Evolutionary conservation across 371 early-diverging fungal species (phyloP).

Genomic region (Lichtheimia corymbifera): DNA sequence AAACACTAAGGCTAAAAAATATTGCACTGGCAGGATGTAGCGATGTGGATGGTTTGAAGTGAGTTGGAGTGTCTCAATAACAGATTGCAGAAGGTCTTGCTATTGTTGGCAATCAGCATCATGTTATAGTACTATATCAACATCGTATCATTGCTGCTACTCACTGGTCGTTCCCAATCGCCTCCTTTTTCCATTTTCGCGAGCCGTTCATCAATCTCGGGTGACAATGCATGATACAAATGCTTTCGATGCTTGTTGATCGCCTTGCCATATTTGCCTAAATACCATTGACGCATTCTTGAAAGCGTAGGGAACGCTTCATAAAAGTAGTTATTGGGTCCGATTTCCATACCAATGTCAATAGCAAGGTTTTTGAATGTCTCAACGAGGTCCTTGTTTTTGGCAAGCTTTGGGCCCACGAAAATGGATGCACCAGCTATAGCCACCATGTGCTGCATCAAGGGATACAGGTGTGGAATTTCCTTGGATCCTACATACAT

Average conservation of each 20-base stretch:
- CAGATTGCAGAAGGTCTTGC: conserved; percentile 24
- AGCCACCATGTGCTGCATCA: conserved; percentile 22
- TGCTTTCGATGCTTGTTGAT: neutral
- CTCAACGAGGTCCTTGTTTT: conserved; percentile 16
- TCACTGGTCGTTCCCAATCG: conserved; percentile 1
- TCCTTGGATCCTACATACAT: conserved; percentile 3
- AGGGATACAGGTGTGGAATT: conserved; percentile 14
- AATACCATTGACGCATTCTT: conserved; percentile 15
- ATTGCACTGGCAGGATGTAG: conserved; percentile 1
- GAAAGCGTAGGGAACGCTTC: conserved; percentile 13
- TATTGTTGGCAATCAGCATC: neutral
- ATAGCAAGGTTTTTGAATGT: conserved; percentile 23
- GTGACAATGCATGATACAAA: neutral
- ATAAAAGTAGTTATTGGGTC: neutral
- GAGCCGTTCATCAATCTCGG: no score
- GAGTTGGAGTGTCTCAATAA: conserved; percentile 11
- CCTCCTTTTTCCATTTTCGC: neutral
- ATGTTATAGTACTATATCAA: neutral
- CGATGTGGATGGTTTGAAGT: neutral
- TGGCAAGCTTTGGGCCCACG: conserved; percentile 21
- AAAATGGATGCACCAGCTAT: conserved; percentile 23
- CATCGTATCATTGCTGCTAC: neutral
- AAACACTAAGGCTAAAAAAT: conserved; percentile 32
- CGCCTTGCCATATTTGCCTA: neutral
- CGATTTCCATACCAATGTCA: conserved; percentile 14